Base-by-base conservation (phyloP, 2,329 filamentous ascomycete genomes). In the Colletotrichum orchidophilum region DNA sequence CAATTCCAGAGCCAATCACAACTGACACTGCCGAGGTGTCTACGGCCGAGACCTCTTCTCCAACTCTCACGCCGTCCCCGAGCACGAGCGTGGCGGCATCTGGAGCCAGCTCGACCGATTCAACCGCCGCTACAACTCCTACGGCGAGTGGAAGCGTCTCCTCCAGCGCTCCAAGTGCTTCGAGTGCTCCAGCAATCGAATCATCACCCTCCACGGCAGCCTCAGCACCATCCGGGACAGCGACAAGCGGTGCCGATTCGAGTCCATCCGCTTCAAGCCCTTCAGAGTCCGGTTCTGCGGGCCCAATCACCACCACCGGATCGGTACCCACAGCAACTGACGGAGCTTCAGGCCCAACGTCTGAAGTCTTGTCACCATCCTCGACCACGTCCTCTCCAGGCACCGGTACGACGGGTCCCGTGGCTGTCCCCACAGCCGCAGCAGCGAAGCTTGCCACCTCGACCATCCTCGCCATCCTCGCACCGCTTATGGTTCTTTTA, bases 401-500 rank as follows among this genome's bases (percentile, higher is more conserved):
- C 49, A 63, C 33, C 50, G 57, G 58, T 1, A 18, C 59, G 13
- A 58, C 71, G 11, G 52, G 59, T 5, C 63, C 69, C 7, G 13
- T 49, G 6, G 18, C 26, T 2, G 46, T 60, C 6, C 54, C 55
- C 18, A 68, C 59, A 2, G 59, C 8, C 2, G 58, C 70, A 1
- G 68, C 60, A 12, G 50, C 8, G 1, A 67, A 55, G 9, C 61
- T 64, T 3, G 24, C 39, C 1, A 66, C 61, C 13, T 50, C 72
- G 8, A 49, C 50, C 53, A 33, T 70, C 26, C 5, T 72, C 26
- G 49, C 62, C n/a, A 29, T 73, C 21, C 11, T 72, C 2, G 66
- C 63, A 5, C 61, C 72, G 8, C 26, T 73, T 39, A 26, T 70
- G 57, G 62, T 63, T 46, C 62, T 73, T 27, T 3, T 73, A 7